These are phyloP conservation scores for Aspergillus pseudotamarii DNA, from an alignment of 2,329 filamentous ascomycete species.

Conservation along the genomic window DNA sequence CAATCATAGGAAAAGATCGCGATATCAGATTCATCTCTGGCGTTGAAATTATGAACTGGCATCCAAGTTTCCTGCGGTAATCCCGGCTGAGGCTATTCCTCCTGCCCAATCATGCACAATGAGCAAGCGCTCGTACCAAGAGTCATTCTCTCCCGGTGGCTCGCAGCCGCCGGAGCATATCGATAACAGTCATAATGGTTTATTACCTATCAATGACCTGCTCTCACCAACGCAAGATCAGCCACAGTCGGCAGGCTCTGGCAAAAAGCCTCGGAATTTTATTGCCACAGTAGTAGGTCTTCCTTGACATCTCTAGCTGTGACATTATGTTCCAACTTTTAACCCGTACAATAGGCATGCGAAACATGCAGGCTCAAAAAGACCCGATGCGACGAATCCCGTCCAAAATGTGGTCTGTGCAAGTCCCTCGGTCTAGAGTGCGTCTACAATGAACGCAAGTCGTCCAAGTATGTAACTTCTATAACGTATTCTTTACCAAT, in stretches of 20 bases:
- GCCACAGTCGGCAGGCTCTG: slow-evolving; percentile 23
- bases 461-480: slow-evolving; percentile 50
- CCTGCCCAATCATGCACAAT: slow-evolving; percentile 34
- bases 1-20: neutral
- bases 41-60: neutral
- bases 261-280: slow-evolving; percentile 42
- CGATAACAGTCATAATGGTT: slow-evolving; percentile 26
- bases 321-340: neutral
- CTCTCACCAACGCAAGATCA: slow-evolving; percentile 39
- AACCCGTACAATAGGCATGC: slow-evolving; percentile 46
- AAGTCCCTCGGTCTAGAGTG: slow-evolving; percentile 53
- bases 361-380: slow-evolving; percentile 58
- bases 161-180: slow-evolving; percentile 28
- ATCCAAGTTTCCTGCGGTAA: neutral
- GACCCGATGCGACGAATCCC: slow-evolving; percentile 58
- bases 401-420: slow-evolving; percentile 56
- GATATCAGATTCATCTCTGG: neutral
- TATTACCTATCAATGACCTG: slow-evolving; percentile 37
- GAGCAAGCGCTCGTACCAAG: slow-evolving; percentile 41
- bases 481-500: neutral
- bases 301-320: neutral
- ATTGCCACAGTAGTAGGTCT: slow-evolving; percentile 42
- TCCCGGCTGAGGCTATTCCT: neutral
- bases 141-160: slow-evolving; percentile 29
- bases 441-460: slow-evolving; percentile 56